Evolutionary conservation across 176 grass and related monocot genomes (phyloP), one percentile per base, ranked within the genome.

Genomic region (Oryza brachyantha): DNA sequence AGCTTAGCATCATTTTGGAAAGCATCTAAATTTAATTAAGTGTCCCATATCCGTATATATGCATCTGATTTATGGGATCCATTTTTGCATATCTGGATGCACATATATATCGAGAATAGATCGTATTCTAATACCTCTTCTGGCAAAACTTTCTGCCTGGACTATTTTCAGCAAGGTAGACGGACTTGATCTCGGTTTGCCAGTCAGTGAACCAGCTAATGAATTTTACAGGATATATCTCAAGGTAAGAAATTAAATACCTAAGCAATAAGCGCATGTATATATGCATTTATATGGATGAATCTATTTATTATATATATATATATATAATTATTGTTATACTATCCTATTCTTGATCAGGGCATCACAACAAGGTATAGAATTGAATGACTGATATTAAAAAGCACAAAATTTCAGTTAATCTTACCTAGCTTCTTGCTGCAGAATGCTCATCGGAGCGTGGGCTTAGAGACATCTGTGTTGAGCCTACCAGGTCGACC

Each of bases 391-490:
- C 8, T 24, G 21, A 57, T 24, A 73, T 64, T 64, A 76, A 35
- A 43, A 79, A 86, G 37, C 26, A 19, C 3, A 19, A 46, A 48
- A 14, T 46, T 34, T 11, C 8, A 37, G 13, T 72, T 78, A 17
- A 50, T 8, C 16, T 78, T 36, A 29, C 7, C 37, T 27, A 13
- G 62, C 8, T 68, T 68, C 13, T 25, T 68, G 37, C 22, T 41
- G 66, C 57, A 85, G 77, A 78, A 82, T 72, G 29, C 68, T 32
- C 43, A 61, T 69, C 41, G 72, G 3, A 87, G 84, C 77, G 81
- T 43, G 2, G 24, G 77, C 77, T 64, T 82, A 11, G 57, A 87
- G 62, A 80, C 58, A 29, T 86, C 84, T 76, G 66, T 64, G 71
- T 72, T 71, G 14, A 85, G 70, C 37, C 62, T 52, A 13, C 45